Base-by-base conservation (phyloP, 805 yeast species). In the Wickerhamomyces pijperi region DNA sequence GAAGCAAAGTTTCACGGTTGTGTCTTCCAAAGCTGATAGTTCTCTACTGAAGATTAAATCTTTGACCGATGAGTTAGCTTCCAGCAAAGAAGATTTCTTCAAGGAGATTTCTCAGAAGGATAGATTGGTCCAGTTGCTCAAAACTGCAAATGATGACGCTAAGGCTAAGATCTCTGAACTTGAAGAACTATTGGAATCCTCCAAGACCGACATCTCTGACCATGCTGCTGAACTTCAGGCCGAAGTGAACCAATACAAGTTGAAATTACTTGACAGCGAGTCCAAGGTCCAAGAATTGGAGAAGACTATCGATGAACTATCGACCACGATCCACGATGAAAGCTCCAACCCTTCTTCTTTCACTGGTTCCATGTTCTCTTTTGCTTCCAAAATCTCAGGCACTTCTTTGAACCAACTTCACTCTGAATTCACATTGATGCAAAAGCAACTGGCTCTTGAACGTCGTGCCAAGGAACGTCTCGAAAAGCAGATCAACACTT, bases 391-490 rank as follows among this genome's bases (percentile, higher is more conserved):
- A 32, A 58, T 56, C 21, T 46, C 56, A 36, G 78, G 79, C 8
- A 69, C 82, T 7, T 76, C 88, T 0, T 61, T 83, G 32, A 77
- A 83, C 3, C 73, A 82, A 34, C 61, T 82, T 23, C 75, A 78
- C 47, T 57, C 82, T 2, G 90, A 82, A 48, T 75, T 72, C 49
- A 71, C 74, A 44, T 64, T 72, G 39, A 58, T 84, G 41, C 78
- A 76, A 55, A 81, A 72, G 46, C 82, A 81, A 46, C 62, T 84
- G 36, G 67, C 74, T 3, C 70, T 74, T 39, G 95, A 86, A 57
- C 74, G 77, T 49, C 68, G 78, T 15, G 80, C 82, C 38, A 85
- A 83, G 48, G 77, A 75, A 41, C 70, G 72, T 39, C 65, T 90
- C 42, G 82, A 87, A 40, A 58, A 64, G 28, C 90, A 85, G 56